A percentile compares a stretch with the other conserved stretches of the same genome.
These are phyloP conservation scores for Pythium grandisporangium DNA, from an alignment of 352 stramenopile genomes.

Conservation along the genomic window DNA sequence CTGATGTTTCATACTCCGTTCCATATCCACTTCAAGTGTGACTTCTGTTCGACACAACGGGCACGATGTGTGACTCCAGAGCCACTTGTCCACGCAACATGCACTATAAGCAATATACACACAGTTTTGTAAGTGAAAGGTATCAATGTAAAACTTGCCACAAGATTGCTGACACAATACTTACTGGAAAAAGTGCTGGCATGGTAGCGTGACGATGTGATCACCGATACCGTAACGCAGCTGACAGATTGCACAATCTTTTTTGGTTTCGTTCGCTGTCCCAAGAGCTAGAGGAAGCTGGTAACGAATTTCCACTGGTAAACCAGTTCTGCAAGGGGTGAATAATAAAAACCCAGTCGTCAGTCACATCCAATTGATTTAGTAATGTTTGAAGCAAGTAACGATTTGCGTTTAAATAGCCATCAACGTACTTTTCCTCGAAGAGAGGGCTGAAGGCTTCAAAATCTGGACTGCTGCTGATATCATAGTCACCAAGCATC, in stretches of 20 bases:
- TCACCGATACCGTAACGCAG: conserved; percentile 75
- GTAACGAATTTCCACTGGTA: conserved; percentile 73
- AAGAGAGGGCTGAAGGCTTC: conserved; percentile 59
- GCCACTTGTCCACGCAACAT: conserved; percentile 77
- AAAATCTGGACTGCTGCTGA: conserved; percentile 64
- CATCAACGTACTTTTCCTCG: conserved; percentile 55
- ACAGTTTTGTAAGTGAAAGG: neutral
- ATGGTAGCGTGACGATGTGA: conserved; percentile 76
- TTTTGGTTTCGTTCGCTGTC: conserved; percentile 74
- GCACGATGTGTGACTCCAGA: conserved; percentile 83
- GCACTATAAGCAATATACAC: conserved; percentile 24
- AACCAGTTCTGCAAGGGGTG: conserved; percentile 41
- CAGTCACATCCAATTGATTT: neutral
- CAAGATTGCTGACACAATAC: no score
- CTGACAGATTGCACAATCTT: conserved; percentile 83
- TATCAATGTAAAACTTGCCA: no score
- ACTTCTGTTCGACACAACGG: conserved; percentile 77
- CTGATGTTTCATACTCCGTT: conserved; percentile 52
- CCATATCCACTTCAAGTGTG: conserved; percentile 31
- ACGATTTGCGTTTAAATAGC: neutral
- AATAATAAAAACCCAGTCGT: conserved; percentile 1
- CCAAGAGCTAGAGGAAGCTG: conserved; percentile 67
- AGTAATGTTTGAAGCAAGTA: no score
- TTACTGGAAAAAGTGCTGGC: conserved; percentile 85
- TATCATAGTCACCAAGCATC: conserved; percentile 37